phyloP scores from a whole-genome alignment of 768 basidiomycete genomes.

The Gyrodon lividus region DNA sequence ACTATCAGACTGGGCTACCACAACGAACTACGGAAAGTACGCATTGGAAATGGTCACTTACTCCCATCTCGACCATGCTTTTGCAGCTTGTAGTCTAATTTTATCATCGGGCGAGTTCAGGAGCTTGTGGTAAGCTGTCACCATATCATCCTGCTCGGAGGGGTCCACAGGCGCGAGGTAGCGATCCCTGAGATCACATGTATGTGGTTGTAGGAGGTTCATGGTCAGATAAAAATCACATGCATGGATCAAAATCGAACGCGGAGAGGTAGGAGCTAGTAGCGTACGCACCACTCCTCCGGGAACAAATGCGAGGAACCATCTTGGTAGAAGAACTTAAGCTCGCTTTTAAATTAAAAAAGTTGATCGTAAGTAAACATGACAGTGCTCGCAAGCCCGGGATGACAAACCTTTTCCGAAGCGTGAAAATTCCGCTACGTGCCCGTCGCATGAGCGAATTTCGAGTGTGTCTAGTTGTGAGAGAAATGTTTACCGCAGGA shows the following conservation, averaged over 20 bases:
- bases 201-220: not conserved
- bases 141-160: slow-evolving; percentile 72
- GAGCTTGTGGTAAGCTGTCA: slow-evolving; percentile 80
- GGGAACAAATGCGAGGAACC: slow-evolving; percentile 82
- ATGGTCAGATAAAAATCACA: not conserved
- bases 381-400: not conserved
- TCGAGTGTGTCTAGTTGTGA: not conserved
- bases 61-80: slow-evolving; percentile 92
- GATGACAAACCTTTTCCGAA: slow-evolving; percentile 65
- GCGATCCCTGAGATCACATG: slow-evolving; percentile 60
- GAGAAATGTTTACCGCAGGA: slow-evolving; percentile 55
- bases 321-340: slow-evolving; percentile 91
- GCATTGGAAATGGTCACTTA: slow-evolving; percentile 39
- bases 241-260: not conserved
- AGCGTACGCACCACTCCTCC: slow-evolving; percentile 68
- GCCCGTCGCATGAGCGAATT: slow-evolving; percentile 2
- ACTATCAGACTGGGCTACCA: not conserved
- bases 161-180: slow-evolving; percentile 81
- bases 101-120: slow-evolving; percentile 71
- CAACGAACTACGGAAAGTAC: not conserved
- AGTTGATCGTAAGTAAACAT: not conserved
- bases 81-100: slow-evolving; percentile 66
- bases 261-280: not conserved
- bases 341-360: slow-evolving; percentile 48
- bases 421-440: slow-evolving; percentile 80